phyloP scores from a whole-genome alignment of 441 rosid species.

The Heliophila coronopifolia region DNA sequence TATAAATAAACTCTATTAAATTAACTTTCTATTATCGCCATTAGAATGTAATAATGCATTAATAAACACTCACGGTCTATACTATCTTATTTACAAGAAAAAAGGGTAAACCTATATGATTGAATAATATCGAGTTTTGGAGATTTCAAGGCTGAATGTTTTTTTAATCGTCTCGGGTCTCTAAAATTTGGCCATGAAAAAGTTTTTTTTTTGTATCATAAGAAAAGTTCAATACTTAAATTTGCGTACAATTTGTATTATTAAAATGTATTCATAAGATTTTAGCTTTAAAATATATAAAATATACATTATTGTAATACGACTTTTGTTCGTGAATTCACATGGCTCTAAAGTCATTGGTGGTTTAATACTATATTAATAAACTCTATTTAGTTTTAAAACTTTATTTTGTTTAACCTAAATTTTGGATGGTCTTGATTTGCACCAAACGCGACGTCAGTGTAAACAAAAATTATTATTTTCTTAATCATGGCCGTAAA shows the following conservation, averaged over 20 bases:
- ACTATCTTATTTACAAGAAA: not conserved
- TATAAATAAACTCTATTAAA: too few species aligned
- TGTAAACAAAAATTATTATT: not conserved
- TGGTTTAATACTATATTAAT: conserved; percentile 27
- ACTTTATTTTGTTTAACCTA: conserved; percentile 16
- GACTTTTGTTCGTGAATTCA: conserved; percentile 40
- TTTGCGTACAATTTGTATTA: conserved; percentile 16
- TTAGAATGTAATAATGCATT: not conserved
- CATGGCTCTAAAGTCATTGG: conserved; percentile 51
- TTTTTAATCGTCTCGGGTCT: conserved; percentile 28
- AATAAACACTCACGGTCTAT: conserved; percentile 16
- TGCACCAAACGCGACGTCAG: conserved; percentile 23
- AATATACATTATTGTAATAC: conserved; percentile 28
- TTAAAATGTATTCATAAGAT: conserved; percentile 11
- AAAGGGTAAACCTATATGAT: not conserved
- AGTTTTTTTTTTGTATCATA: conserved; percentile 1
- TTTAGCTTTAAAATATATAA: conserved; percentile 18
- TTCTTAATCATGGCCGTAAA: conserved; percentile 4
- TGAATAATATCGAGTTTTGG: conserved; percentile 14
- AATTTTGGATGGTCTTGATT: conserved; percentile 26
- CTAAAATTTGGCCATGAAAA: conserved; percentile 6
- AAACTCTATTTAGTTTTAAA: conserved; percentile 18
- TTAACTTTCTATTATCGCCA: too few species aligned
- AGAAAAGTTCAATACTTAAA: conserved; percentile 16
- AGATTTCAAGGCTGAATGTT: conserved; percentile 33